These are phyloP conservation scores for Dioszegia aurantiaca DNA, from an alignment of 768 basidiomycete genomes.

Conservation along the genomic window DNA sequence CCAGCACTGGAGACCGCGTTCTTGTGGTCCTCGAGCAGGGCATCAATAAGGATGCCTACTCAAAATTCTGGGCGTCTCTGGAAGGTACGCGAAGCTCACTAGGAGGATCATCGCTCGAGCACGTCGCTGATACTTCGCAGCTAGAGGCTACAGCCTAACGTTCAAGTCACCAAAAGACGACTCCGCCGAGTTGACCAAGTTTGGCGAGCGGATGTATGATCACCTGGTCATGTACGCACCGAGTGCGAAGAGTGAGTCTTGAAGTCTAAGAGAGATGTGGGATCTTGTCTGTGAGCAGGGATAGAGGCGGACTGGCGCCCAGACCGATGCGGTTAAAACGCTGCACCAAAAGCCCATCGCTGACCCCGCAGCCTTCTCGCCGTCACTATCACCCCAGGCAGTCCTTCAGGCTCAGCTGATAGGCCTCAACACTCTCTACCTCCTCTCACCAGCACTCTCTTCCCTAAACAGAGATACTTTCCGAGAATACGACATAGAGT, in stretches of 20 bases:
- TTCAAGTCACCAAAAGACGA: slow-evolving; percentile 80
- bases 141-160: slow-evolving; percentile 77
- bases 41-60: slow-evolving; percentile 67
- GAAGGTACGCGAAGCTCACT: slow-evolving; percentile 58
- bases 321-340: too few relatives aligned
- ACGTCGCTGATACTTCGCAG: slow-evolving; percentile 53
- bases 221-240: slow-evolving; percentile 86
- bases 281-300: too few relatives aligned
- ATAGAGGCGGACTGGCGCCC: too few relatives aligned
- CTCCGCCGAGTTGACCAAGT: slow-evolving; percentile 63
- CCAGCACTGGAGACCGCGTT: slow-evolving; percentile 55
- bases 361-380: slow-evolving; percentile 68
- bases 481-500: slow-evolving; percentile 84
- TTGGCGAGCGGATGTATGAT: slow-evolving; percentile 71
- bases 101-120: not conserved
- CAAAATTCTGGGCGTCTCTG: slow-evolving; percentile 75
- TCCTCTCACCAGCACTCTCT: slow-evolving; percentile 61
- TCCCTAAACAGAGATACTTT: slow-evolving; percentile 75
- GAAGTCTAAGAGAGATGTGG: not conserved
- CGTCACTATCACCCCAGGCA: slow-evolving; percentile 70
- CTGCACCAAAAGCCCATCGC: not conserved
- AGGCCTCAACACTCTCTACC: slow-evolving; percentile 74
- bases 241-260: slow-evolving; percentile 70
- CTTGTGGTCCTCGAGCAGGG: slow-evolving; percentile 77
- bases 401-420: slow-evolving; percentile 53